Evolutionary conservation across 495 filamentous ascomycete species (phyloP).

Genomic region (Aspergillus affinis): DNA sequence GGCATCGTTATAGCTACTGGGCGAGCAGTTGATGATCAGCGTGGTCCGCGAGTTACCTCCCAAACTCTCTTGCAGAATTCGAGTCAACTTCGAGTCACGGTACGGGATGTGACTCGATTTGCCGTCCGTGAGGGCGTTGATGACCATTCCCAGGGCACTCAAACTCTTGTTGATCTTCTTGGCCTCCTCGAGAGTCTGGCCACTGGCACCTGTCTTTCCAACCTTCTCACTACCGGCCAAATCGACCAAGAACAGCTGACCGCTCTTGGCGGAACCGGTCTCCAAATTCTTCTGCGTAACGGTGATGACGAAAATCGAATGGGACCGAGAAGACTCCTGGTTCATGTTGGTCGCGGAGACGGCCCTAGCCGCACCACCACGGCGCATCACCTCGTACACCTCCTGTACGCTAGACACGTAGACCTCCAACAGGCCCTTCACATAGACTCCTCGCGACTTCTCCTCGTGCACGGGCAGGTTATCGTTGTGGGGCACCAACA

Average conservation of each 20-base stretch:
- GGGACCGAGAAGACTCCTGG: conserved; percentile 95
- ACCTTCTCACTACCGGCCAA: conserved; percentile 98
- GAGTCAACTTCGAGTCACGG: conserved; percentile 95
- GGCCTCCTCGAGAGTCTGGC: conserved; percentile 95
- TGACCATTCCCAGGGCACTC: conserved; percentile 97
- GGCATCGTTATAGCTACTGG: conserved; percentile 95
- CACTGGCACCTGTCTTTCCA: conserved; percentile 96
- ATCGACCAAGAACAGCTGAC: conserved; percentile 95
- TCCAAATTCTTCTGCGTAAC: conserved; percentile 98
- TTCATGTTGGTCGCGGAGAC: conserved; percentile 99
- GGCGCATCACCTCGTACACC: conserved; percentile 95
- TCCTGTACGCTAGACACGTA: conserved; percentile 95
- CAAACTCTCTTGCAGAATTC: conserved; percentile 93
- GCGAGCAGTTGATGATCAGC: conserved; percentile 97
- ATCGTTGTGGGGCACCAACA: conserved; percentile 88
- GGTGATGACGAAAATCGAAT: conserved; percentile 97
- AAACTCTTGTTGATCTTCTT: conserved; percentile 99
- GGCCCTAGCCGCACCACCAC: conserved; percentile 82
- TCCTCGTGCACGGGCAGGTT: conserved; percentile 97
- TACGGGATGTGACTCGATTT: conserved; percentile 98
- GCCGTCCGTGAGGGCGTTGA: conserved; percentile 94
- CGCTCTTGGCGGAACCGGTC: conserved; percentile 93
- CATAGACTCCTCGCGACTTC: conserved; percentile 93
- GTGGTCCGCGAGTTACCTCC: conserved; percentile 98
- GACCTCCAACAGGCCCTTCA: conserved; percentile 91